Base-by-base conservation (phyloP, 306 rosid genomes). In the Coriaria nepalensis region DNA sequence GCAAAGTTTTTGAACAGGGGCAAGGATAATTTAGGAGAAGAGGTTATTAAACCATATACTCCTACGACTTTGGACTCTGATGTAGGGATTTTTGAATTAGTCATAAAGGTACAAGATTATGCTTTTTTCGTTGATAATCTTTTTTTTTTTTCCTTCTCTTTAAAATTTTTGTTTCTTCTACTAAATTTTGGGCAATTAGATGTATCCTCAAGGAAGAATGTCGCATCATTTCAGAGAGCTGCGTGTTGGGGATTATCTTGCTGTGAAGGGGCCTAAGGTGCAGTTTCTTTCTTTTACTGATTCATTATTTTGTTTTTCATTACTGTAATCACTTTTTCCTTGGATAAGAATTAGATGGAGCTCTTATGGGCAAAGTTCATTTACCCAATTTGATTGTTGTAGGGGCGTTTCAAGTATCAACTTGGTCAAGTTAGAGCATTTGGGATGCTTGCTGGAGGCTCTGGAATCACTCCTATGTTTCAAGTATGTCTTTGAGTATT, bases 181-280 rank as follows among this genome's bases (percentile, higher is more conserved):
- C 47, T 60, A 37, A 14, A 6, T 35, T 40, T 54, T 67, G 51
- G 45, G 49, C 1, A 50, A 50, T 43, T 54, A 92, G 98, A 92
- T 92, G 98, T 92, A 92, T 73, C 98, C 98, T 10, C 96, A 85
- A 92, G 98, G 98, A 77, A 85, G 96, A 73, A 92, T 92, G 98
- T 92, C 98, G n/a, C 93, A 92, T 53, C 98, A 92, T 70, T 92
- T 92, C 68, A 92, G 94, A 34, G 94, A 92, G 75, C 50, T 92
- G 96, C 80, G 75, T 35, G 93, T 73, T 43, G 98, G 98, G 54
- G 93, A 85, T 68, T 57, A 45, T 52, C 93, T 92, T 61, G 55
- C 94, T 36, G 96, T 92, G 13, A 92, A 66, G 76, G 98, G 98
- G 56, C 98, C 98, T 43, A 92, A 92, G 94, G 98, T 90, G 29